Evolutionary conservation across 768 basidiomycete genomes (phyloP), one percentile per base, ranked within the genome.

Genomic region (Leccinum subgranulosum): DNA sequence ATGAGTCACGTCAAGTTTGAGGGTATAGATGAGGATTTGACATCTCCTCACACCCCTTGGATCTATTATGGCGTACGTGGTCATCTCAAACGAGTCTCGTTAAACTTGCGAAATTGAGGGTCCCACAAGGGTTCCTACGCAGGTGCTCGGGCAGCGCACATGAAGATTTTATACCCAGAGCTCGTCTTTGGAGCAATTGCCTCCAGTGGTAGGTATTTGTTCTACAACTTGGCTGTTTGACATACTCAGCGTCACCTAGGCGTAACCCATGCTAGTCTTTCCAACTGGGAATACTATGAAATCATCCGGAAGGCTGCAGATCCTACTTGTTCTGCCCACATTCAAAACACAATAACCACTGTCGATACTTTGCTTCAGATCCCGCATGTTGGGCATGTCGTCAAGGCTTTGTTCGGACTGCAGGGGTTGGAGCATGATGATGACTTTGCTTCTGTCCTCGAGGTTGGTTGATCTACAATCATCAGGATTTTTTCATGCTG

Each of bases 131-230:
- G 90, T 8, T 94, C 91, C 1, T 96, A 96, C 63, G 94, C 94
- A 10, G 95, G 95, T 58, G 95, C 94, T 8, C 86, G 94, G 12
- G 87, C 94, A 0, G 95, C 95, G 0, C 92, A 96, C 66, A 93
- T 96, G 88, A 84, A 83, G 54, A 75, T 92, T 31, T 79, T 94
- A 25, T 94, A 93, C 66, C 93, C 94, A 0, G 84, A 94, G 31
- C 77, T 95, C n/a, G 88, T 92, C 4, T 94, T 81, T 71, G 94
- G 93, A 21, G 87, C 91, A 2, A 94, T 97, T 55, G 92, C 94
- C 1, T 91, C 88, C 15, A 92, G 90, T 57, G 93, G 90, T 86
- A 61, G 6, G 82, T 56, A 15, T 46, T 48, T 9, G 27, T 27
- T 62, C 51, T 21, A 19, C 49, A 7, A 14, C 27, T 28, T 8